Percentiles rank a stretch among this genome's conserved stretches.
These are phyloP conservation scores for Amanita exitialis DNA, from an alignment of 768 basidiomycete genomes.

Conservation along the genomic window DNA sequence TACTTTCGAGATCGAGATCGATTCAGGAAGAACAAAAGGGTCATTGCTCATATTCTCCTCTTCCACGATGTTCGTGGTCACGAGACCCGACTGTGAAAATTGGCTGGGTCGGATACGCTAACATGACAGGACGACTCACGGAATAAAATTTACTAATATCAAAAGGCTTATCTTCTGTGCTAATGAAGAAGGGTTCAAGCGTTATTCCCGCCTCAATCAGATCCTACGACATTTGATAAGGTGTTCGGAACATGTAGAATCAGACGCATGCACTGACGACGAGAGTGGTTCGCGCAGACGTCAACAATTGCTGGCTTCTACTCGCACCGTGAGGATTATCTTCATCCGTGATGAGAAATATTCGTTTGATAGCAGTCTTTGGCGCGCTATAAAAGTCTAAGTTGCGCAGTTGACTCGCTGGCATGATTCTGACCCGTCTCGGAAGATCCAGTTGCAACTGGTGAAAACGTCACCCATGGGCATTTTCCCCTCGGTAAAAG, in stretches of 20 bases:
- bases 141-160: slow-evolving; percentile 71
- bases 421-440: slow-evolving; percentile 58
- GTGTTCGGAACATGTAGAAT: neutral
- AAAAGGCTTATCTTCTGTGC: slow-evolving; percentile 55
- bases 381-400: slow-evolving; percentile 43
- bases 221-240: slow-evolving; percentile 41
- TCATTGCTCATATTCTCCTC: slow-evolving; percentile 38
- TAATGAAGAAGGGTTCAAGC: slow-evolving; percentile 87
- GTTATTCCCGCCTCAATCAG: slow-evolving; percentile 68
- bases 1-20: slow-evolving; percentile 68
- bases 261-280: slow-evolving; percentile 30
- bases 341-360: slow-evolving; percentile 90
- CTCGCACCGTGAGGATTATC: slow-evolving; percentile 62
- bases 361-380: slow-evolving; percentile 84
- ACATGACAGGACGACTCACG: slow-evolving; percentile 28
- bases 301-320: slow-evolving; percentile 49
- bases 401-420: neutral
- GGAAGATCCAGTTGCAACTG: slow-evolving; percentile 81
- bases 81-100: slow-evolving; percentile 44
- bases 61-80: slow-evolving; percentile 39
- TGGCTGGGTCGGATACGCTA: no score
- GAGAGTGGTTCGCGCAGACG: slow-evolving; percentile 63
- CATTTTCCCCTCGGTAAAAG: slow-evolving; percentile 43
- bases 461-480: slow-evolving; percentile 88
- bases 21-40: slow-evolving; percentile 45